Percentiles rank a stretch among this genome's conserved stretches.
Conservation (phyloP, 768 basidiomycete genomes). For the Mycena leptocephala region DNA sequence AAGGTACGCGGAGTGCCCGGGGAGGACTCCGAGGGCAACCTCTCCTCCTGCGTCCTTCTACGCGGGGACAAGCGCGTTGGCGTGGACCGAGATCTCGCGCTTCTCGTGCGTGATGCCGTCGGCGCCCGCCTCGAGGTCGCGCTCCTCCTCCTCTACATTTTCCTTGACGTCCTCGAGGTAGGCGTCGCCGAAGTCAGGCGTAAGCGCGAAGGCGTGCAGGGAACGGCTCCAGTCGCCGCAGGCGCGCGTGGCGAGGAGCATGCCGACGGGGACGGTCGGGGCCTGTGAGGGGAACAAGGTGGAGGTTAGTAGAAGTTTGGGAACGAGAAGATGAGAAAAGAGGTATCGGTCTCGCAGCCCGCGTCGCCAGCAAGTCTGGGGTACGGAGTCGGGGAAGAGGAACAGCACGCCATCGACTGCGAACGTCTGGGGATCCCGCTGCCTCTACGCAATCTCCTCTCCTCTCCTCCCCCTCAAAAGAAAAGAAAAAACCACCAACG, state of each 20-base stretch:
- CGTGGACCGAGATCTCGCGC: constrained; percentile 36
- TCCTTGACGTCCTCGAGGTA: constrained; percentile 50
- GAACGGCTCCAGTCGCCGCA: constrained; percentile 73
- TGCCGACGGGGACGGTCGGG: constrained; percentile 44
- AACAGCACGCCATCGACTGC: no score
- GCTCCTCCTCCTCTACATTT: background rate
- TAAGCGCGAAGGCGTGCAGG: constrained; percentile 48
- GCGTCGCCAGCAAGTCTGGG: no score
- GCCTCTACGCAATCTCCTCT: no score
- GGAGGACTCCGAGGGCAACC: constrained; percentile 65
- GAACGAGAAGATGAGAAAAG: constrained; percentile 41
- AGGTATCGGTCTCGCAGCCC: no score
- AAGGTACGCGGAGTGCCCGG: constrained; percentile 65
- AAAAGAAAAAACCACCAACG: no score
- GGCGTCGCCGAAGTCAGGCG: constrained; percentile 6
- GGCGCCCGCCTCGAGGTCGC: background rate
- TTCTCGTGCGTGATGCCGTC: background rate
- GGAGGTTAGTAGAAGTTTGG: no score
- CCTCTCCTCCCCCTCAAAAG: no score
- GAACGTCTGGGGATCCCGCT: no score
- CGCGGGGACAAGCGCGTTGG: no score
- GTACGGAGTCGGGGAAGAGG: no score
- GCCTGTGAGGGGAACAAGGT: no score
- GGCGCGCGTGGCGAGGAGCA: constrained; percentile 69
- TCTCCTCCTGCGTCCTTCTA: no score